A percentile compares a stretch with the other conserved stretches of the same genome.
These are phyloP conservation scores for Trichosporon asahii DNA, from an alignment of 1,284 basidiomycete genomes.

Conservation along the genomic window DNA sequence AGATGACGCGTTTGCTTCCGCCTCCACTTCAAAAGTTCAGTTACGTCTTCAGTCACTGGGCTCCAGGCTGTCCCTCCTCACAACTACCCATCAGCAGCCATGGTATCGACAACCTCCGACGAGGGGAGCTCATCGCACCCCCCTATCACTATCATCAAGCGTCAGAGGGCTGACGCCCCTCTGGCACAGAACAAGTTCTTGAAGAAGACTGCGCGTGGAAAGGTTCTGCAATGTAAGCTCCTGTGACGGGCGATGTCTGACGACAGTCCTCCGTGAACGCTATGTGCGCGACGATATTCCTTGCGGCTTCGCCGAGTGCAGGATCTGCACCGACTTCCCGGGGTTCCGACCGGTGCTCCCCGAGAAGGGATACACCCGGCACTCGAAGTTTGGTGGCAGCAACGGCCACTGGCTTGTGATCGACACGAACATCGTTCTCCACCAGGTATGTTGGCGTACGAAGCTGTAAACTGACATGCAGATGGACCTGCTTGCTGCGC, in stretches of 20 bases:
- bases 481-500: slow-evolving; percentile 88
- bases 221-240: slow-evolving; percentile 78
- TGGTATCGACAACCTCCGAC: slow-evolving; percentile 25
- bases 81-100: background rate
- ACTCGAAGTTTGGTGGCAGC: slow-evolving; percentile 43
- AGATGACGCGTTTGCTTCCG: slow-evolving; percentile 4
- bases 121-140: slow-evolving; percentile 27
- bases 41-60: background rate
- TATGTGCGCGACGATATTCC: slow-evolving; percentile 90
- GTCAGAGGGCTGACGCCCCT: slow-evolving; percentile 67
- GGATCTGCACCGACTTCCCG: slow-evolving; percentile 57
- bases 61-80: background rate
- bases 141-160: slow-evolving; percentile 70
- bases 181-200: slow-evolving; percentile 83
- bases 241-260: background rate
- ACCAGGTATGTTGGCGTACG: slow-evolving; percentile 61
- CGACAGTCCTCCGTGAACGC: slow-evolving; percentile 79
- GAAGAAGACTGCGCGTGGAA: slow-evolving; percentile 90
- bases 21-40: slow-evolving; percentile 9
- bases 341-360: slow-evolving; percentile 55
- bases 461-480: slow-evolving; percentile 46
- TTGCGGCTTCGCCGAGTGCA: slow-evolving; percentile 79
- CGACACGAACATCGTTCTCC: slow-evolving; percentile 93
- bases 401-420: slow-evolving; percentile 77
- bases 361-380: slow-evolving; percentile 57